Percentiles rank a stretch among this genome's conserved stretches.
Conservation (phyloP, 2,329 filamentous ascomycete species). For the Septoria petroselini region DNA sequence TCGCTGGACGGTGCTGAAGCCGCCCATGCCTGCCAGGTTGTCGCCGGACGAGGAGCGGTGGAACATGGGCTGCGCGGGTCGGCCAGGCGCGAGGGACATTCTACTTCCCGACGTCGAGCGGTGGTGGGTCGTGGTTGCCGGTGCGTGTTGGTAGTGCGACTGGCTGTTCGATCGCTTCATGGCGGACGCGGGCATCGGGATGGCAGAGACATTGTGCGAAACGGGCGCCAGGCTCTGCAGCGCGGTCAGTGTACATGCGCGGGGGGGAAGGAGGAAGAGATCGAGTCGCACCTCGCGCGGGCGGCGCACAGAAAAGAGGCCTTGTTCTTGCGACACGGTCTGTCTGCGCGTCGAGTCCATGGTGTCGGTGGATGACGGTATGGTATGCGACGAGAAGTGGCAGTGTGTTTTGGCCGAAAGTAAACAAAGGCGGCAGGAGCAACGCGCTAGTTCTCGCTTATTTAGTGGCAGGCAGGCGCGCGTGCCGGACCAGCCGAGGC, state of each 20-base stretch:
- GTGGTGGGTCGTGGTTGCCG: slow-evolving; percentile 67
- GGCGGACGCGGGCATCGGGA: slow-evolving; percentile 87
- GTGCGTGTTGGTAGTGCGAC: slow-evolving; percentile 61
- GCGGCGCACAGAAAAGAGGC: slow-evolving; percentile 86
- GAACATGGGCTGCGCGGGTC: slow-evolving; percentile 84
- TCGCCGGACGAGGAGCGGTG: slow-evolving; percentile 76
- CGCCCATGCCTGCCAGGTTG: slow-evolving; percentile 73
- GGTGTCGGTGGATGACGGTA: no score
- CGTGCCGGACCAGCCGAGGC: slow-evolving; percentile 18
- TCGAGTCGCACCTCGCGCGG: slow-evolving; percentile 72
- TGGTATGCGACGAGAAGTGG: not conserved
- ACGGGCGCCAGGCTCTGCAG: slow-evolving; percentile 78
- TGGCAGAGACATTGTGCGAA: slow-evolving; percentile 70
- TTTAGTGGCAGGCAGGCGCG: not conserved
- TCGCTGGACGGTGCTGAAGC: slow-evolving; percentile 76
- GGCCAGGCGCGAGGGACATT: slow-evolving; percentile 78
- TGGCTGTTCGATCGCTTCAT: slow-evolving; percentile 89
- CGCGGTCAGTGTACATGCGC: slow-evolving; percentile 20
- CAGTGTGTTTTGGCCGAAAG: slow-evolving; percentile 2
- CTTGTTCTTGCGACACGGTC: slow-evolving; percentile 80
- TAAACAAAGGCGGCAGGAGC: slow-evolving; percentile 18
- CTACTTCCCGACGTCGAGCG: slow-evolving; percentile 80
- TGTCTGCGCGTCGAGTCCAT: slow-evolving; percentile 14
- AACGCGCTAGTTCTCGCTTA: not conserved
- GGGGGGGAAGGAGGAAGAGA: not conserved